Percentiles rank a stretch among this genome's conserved stretches.
Conservation (phyloP, 495 filamentous ascomycete genomes). For the Hypoxylon fuscum region DNA sequence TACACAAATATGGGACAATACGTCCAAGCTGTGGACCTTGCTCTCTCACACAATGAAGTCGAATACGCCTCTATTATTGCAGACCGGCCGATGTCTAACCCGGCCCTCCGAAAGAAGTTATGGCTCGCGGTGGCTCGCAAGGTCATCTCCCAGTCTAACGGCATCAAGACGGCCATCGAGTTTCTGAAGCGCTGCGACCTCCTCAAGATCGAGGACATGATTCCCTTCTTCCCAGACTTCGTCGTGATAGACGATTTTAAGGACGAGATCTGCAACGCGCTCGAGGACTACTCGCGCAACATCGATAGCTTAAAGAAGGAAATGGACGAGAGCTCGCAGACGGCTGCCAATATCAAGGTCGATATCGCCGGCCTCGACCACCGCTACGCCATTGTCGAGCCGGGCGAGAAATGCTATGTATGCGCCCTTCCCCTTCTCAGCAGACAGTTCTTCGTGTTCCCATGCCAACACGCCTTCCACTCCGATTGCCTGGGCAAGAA, state of each 20-base stretch:
- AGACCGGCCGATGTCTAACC: slow-evolving; percentile 81
- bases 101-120: slow-evolving; percentile 86
- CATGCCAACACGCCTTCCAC: slow-evolving; percentile 97
- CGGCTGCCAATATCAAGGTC: slow-evolving; percentile 85
- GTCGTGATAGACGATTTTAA: slow-evolving; percentile 99
- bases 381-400: slow-evolving; percentile 95
- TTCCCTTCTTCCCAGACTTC: slow-evolving; percentile 98
- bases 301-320: slow-evolving; percentile 91
- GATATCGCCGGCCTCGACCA: slow-evolving; percentile 86
- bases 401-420: slow-evolving; percentile 90
- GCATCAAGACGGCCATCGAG: slow-evolving; percentile 94
- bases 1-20: slow-evolving; percentile 96
- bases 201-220: slow-evolving; percentile 93
- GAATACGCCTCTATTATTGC: slow-evolving; percentile 89
- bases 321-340: slow-evolving; percentile 92
- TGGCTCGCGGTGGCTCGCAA: slow-evolving; percentile 95
- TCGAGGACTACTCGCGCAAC: slow-evolving; percentile 89
- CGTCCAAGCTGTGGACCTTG: slow-evolving; percentile 88
- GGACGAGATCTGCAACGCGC: slow-evolving; percentile 91
- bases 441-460: slow-evolving; percentile 96
- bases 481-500: slow-evolving; percentile 88
- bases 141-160: slow-evolving; percentile 82
- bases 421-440: slow-evolving; percentile 86
- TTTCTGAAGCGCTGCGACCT: slow-evolving; percentile 92
- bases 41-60: slow-evolving; percentile 85